These are phyloP conservation scores for Phytophthora ramorum DNA, from an alignment of 352 stramenopile species.

Conservation along the genomic window DNA sequence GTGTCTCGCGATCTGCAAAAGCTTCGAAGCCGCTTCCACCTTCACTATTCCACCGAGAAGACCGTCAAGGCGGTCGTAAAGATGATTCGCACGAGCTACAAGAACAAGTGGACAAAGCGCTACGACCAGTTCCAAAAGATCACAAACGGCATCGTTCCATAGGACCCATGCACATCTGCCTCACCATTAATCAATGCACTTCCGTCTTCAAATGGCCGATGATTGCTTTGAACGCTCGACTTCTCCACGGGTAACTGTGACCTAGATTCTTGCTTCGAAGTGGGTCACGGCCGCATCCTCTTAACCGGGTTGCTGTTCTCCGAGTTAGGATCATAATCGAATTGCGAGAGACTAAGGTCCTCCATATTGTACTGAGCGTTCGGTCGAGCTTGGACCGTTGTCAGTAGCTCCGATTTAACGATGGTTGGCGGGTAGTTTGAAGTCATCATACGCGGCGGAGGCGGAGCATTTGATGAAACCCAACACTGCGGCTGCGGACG, in stretches of 20 bases:
- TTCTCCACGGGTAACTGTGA: background rate
- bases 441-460: constrained; percentile 50
- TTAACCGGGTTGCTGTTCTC: constrained; percentile 39
- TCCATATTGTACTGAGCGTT: constrained; percentile 73
- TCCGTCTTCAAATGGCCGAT: constrained; percentile 8
- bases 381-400: constrained; percentile 15
- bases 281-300: constrained; percentile 47
- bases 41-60: constrained; percentile 62
- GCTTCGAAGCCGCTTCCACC: constrained; percentile 70
- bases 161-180: constrained; percentile 8
- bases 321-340: constrained; percentile 74
- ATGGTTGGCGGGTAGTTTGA: constrained; percentile 29
- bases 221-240: background rate
- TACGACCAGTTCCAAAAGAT: constrained; percentile 96
- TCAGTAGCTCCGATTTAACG: constrained; percentile 32
- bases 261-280: background rate
- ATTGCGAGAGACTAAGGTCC: constrained; percentile 85
- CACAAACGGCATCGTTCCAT: constrained; percentile 89
- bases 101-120: constrained; percentile 92
- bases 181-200: constrained; percentile 27
- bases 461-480: constrained; percentile 47
- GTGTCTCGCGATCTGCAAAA: constrained; percentile 89
- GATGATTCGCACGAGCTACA: constrained; percentile 93
- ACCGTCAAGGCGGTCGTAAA: constrained; percentile 82
- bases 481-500: constrained; percentile 33